These are phyloP conservation scores for Ophiosphaerella korrae DNA, from an alignment of 2,329 filamentous ascomycete species.

Conservation along the genomic window DNA sequence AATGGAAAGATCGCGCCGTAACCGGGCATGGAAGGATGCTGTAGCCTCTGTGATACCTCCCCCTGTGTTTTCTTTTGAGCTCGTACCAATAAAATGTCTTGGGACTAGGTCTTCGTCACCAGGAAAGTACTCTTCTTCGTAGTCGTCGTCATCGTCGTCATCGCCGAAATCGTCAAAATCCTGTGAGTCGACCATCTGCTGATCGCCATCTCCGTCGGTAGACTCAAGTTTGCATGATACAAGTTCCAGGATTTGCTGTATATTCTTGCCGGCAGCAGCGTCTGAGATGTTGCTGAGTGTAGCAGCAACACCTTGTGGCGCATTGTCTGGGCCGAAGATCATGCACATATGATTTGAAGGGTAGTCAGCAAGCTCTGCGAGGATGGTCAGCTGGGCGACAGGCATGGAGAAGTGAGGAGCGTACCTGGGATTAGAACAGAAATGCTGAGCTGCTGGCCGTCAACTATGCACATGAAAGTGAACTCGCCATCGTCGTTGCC, in stretches of 20 bases:
- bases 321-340: conserved; percentile 59
- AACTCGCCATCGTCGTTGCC: conserved; percentile 77
- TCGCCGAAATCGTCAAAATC: conserved; percentile 37
- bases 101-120: conserved; percentile 48
- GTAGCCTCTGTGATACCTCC: conserved; percentile 28
- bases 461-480: conserved; percentile 57
- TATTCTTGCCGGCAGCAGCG: conserved; percentile 48
- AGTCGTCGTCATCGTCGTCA: conserved; percentile 41
- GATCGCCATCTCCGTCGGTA: conserved; percentile 50
- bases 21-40: conserved; percentile 41
- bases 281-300: conserved; percentile 55
- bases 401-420: conserved; percentile 4
- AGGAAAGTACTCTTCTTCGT: conserved; percentile 40
- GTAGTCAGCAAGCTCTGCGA: conserved; percentile 63
- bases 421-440: conserved; percentile 46
- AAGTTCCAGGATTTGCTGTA: conserved; percentile 56
- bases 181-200: conserved; percentile 49
- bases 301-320: conserved; percentile 49
- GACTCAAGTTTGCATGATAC: conserved; percentile 48
- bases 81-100: conserved; percentile 22
- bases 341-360: conserved; percentile 63
- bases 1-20: conserved; percentile 65
- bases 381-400: conserved; percentile 1
- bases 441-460: conserved; percentile 40
- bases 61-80: background rate